Conservation (phyloP, 306 rosid genomes). For the cucumber (Cucumis sativus) region DNA sequence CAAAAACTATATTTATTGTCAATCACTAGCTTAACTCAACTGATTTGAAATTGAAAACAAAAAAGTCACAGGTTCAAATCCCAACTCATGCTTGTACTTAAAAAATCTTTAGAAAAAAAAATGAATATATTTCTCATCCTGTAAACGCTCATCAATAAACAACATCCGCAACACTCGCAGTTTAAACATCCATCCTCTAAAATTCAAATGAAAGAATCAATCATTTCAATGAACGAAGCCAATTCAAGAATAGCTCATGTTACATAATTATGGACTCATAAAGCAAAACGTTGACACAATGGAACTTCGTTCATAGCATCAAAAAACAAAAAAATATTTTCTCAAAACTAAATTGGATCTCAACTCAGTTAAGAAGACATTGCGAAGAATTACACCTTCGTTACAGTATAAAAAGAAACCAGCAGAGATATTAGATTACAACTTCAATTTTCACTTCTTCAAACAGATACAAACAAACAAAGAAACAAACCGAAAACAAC, state of each 20-base stretch:
- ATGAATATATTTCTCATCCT: not conserved
- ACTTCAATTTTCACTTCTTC: constrained; percentile 17
- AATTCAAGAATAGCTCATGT: not conserved
- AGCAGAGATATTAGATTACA: constrained; percentile 6
- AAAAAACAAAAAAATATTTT: not conserved
- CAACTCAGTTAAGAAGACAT: not conserved
- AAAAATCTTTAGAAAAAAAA: not conserved
- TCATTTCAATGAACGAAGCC: not conserved
- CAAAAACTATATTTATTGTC: too few relatives aligned
- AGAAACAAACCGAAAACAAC: constrained; percentile 11
- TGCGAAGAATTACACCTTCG: constrained; percentile 6
- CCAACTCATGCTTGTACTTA: too few relatives aligned
- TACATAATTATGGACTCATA: not conserved
- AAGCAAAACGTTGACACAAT: not conserved
- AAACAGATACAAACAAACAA: constrained; percentile 3
- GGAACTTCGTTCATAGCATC: not conserved
- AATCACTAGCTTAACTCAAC: too few relatives aligned
- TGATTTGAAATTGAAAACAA: too few relatives aligned
- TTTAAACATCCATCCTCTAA: not conserved
- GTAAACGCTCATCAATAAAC: not conserved
- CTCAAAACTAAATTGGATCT: constrained; percentile 18
- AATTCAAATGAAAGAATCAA: not conserved
- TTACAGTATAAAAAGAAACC: not conserved
- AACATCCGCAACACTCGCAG: not conserved
- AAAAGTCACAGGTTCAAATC: too few relatives aligned